Conservation (phyloP, 2,329 filamentous ascomycete species). For the Xylaria sp. region DNA sequence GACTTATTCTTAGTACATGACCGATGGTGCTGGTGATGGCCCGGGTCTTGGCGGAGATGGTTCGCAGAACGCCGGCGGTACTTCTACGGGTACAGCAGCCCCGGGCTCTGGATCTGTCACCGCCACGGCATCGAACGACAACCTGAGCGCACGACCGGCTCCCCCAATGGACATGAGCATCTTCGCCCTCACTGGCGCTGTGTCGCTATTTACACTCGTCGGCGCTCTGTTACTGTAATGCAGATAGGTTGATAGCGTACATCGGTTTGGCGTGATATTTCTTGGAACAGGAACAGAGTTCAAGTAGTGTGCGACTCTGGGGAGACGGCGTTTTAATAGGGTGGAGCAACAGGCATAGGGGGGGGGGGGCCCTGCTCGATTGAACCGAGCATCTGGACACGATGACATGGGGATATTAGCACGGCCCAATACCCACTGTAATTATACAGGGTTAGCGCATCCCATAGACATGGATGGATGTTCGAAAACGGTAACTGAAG, state of each 20-base stretch:
- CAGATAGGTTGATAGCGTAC: background rate
- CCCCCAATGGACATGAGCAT: constrained; percentile 43
- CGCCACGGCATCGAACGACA: constrained; percentile 42
- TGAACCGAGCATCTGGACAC: constrained; percentile 1
- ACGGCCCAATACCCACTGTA: constrained; percentile 1
- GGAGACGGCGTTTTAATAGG: constrained; percentile 12
- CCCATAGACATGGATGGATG: constrained; percentile 4
- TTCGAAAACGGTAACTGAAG: constrained; percentile 10
- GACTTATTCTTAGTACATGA: constrained; percentile 49
- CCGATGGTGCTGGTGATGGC: constrained; percentile 54
- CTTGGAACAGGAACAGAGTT: constrained; percentile 2
- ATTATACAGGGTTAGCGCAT: background rate
- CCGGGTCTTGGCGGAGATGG: constrained; percentile 56
- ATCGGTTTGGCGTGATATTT: background rate
- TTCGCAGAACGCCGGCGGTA: constrained; percentile 55
- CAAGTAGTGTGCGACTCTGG: background rate
- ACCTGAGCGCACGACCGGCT: constrained; percentile 35
- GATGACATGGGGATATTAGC: constrained; percentile 14
- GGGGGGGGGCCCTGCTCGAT: constrained; percentile 2
- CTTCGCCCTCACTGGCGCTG: constrained; percentile 40
- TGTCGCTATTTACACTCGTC: constrained; percentile 41
- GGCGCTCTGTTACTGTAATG: constrained; percentile 46
- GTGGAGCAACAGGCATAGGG: constrained; percentile 3
- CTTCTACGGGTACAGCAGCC: constrained; percentile 46
- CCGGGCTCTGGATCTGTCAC: constrained; percentile 44